Conservation (phyloP, 441 rosid genomes). For the Pelargonium australe region DNA sequence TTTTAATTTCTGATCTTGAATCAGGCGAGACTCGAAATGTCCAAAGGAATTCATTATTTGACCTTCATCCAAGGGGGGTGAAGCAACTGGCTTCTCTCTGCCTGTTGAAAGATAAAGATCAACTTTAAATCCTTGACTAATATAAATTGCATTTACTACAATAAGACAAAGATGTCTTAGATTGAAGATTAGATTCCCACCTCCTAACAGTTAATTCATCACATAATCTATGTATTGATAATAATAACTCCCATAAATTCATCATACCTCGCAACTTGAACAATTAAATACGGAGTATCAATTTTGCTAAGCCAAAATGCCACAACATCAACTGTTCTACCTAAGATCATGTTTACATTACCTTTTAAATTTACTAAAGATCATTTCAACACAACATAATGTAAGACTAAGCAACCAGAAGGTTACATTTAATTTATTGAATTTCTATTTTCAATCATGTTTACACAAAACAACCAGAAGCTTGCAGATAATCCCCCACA, state of each 20-base stretch:
- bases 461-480: neutral
- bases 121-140: constrained; percentile 15
- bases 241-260: too few relatives aligned
- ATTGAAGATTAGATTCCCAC: neutral
- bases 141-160: neutral
- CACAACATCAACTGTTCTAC: too few relatives aligned
- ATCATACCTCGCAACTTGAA: too few relatives aligned
- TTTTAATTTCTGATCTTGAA: constrained; percentile 7
- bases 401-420: too few relatives aligned
- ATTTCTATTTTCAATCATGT: neutral
- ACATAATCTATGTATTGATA: too few relatives aligned
- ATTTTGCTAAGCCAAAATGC: neutral
- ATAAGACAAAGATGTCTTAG: neutral
- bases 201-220: too few relatives aligned
- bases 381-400: too few relatives aligned
- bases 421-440: too few relatives aligned
- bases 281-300: too few relatives aligned
- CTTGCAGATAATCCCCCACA: constrained; percentile 2
- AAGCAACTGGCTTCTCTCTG: constrained; percentile 25
- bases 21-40: neutral
- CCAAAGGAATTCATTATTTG: constrained; percentile 6
- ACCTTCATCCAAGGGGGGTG: constrained; percentile 8
- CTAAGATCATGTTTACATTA: too few relatives aligned
- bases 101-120: constrained; percentile 27
- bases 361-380: too few relatives aligned